Evolutionary conservation across 2,329 filamentous ascomycete genomes (phyloP).

Genomic region (Arthrobotrys sphaeroides): DNA sequence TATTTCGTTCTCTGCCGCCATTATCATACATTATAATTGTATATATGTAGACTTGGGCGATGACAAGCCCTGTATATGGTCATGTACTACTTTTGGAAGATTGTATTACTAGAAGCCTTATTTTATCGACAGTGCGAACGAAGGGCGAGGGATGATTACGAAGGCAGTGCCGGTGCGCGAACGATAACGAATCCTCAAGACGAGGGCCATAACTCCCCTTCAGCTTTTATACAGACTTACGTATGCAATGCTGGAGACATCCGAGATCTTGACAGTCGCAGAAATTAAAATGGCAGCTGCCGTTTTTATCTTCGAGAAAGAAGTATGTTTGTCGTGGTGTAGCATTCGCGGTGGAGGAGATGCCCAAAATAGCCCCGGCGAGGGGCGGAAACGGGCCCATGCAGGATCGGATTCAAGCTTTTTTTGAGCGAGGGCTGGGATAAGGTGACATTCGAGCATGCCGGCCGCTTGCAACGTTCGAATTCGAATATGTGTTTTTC

Average conservation of each 20-base stretch:
- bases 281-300: not conserved
- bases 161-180: too few species aligned
- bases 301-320: too few species aligned
- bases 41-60: slow-evolving; percentile 35
- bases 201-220: too few species aligned
- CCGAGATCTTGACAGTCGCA: too few species aligned
- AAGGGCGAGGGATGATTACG: too few species aligned
- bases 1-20: too few species aligned
- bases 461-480: not conserved
- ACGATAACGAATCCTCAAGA: too few species aligned
- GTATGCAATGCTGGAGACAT: not conserved
- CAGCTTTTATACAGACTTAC: not conserved
- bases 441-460: slow-evolving; percentile 6
- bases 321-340: not conserved
- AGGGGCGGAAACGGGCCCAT: slow-evolving; percentile 15
- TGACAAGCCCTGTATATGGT: slow-evolving; percentile 26
- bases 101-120: not conserved
- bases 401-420: slow-evolving; percentile 6
- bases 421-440: not conserved
- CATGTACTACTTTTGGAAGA: not conserved
- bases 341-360: not conserved
- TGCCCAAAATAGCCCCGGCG: slow-evolving; percentile 17
- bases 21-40: too few species aligned
- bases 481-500: too few species aligned
- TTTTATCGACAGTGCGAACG: not conserved